Evolutionary conservation across 2,329 filamentous ascomycete genomes (phyloP), one percentile per base, ranked within the genome.

Genomic region (Hymenotorrendiella dingleyae): DNA sequence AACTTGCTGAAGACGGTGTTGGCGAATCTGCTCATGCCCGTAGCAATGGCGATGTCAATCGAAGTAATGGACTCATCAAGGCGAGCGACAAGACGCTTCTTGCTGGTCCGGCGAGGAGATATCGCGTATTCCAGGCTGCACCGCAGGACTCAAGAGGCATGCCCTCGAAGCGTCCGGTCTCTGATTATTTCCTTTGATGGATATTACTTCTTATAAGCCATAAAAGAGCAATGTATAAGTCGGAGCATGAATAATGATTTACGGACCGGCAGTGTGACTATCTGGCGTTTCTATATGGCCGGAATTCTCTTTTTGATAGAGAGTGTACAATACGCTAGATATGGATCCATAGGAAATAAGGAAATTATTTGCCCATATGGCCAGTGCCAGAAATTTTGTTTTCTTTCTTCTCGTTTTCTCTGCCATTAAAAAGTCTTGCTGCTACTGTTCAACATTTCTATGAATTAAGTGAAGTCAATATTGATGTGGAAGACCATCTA

Each of bases 81-180:
- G 74, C 71, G 56, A 66, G 66, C 42, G 69, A 72, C n/a, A 66
- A 74, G 28, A 60, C 77, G 57, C 65, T 70, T 47, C 71, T 72
- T 54, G 73, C 64, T 45, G 90, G 90, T 1, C 93, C 93, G 1
- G 93, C 90, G 3, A 76, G 93, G 57, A 73, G 93, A 54, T 98
- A 98, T 67, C 74, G 91, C 26, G 91, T 98, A 8, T 98, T 98
- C 62, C 90, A 97, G 59, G 93, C 93, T 0, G 93, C 93, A 41
- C 90, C 93, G 40, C 93, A 98, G 68, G 93, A 97, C 64, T 89
- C 85, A 2, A 77, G 93, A 56, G 93, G 93, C 4, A 98, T 98
- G 93, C 93, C 93, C 46, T 93, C 93, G 3, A 98, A 98, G 76
- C 97, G 97, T 67, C 93, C 93, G 3, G 88, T 95, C 40, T 89